These are phyloP conservation scores for Cladosporium colombiae DNA, from an alignment of 2,329 filamentous ascomycete species.

Conservation along the genomic window DNA sequence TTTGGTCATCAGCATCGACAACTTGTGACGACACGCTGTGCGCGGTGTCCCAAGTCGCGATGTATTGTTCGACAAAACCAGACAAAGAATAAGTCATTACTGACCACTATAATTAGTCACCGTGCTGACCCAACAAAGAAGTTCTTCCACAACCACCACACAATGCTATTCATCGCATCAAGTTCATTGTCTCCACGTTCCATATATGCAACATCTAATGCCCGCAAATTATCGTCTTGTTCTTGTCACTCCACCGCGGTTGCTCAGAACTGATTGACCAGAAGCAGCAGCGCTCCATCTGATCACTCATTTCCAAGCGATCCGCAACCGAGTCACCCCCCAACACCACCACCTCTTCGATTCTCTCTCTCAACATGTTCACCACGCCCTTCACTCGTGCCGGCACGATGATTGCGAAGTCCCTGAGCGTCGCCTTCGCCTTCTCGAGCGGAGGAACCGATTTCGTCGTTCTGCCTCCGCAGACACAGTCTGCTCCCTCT, in stretches of 20 bases:
- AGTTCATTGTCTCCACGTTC: not conserved
- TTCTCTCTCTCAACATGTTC: not conserved
- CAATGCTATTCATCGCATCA: not conserved
- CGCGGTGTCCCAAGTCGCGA: not conserved
- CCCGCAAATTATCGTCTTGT: not conserved
- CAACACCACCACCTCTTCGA: not conserved
- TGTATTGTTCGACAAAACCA: not conserved
- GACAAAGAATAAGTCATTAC: not conserved
- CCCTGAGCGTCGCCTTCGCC: not conserved
- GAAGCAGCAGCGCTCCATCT: not conserved
- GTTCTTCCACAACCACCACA: not conserved
- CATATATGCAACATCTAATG: not conserved
- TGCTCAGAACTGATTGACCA: not conserved
- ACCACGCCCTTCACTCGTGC: not conserved
- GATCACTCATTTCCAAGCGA: not conserved
- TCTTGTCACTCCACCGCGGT: not conserved
- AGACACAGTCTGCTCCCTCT: not conserved
- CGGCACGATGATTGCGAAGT: not conserved
- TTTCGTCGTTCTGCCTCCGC: not conserved
- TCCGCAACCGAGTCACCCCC: not conserved
- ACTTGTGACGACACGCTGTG: not conserved
- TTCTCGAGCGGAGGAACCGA: not conserved
- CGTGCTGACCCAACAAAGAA: not conserved
- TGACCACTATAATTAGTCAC: not conserved
- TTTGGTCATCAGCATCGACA: not conserved